These are phyloP conservation scores for Fusarium praegraminearum DNA, from an alignment of 2,329 filamentous ascomycete species.

Conservation along the genomic window DNA sequence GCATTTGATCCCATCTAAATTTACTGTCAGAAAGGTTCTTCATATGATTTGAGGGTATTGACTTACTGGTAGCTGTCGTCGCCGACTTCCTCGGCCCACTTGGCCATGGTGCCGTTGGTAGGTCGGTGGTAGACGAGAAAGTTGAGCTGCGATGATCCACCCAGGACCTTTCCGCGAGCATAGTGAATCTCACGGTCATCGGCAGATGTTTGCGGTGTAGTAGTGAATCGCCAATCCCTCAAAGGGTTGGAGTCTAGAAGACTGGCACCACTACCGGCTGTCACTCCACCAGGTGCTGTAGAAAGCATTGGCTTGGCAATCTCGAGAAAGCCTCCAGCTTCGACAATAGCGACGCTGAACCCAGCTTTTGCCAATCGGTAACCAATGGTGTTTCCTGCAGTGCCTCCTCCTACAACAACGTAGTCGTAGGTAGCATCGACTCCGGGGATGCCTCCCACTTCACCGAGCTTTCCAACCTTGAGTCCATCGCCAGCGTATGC, in stretches of 20 bases:
- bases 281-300: conserved; percentile 43
- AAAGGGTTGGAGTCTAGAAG: conserved; percentile 37
- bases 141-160: conserved; percentile 55
- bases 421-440: conserved; percentile 42
- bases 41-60: rapidly evolving
- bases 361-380: conserved; percentile 51
- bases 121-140: conserved; percentile 53
- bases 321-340: conserved; percentile 54
- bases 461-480: conserved; percentile 35
- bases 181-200: conserved; percentile 51
- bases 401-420: conserved; percentile 56
- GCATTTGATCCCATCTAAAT: conserved; percentile 40
- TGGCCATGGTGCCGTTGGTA: conserved; percentile 48
- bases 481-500: conserved; percentile 37
- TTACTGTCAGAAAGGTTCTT: not conserved
- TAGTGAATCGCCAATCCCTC: conserved; percentile 50
- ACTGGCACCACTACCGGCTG: conserved; percentile 37
- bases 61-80: conserved; percentile 47
- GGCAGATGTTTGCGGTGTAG: conserved; percentile 39
- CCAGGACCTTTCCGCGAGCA: conserved; percentile 54
- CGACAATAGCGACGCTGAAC: conserved; percentile 53
- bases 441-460: conserved; percentile 26
- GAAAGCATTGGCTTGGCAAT: conserved; percentile 47
- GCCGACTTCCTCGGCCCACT: conserved; percentile 47
- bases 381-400: conserved; percentile 53